A percentile compares a stretch with the other conserved stretches of the same genome.
Conservation (phyloP, 164 flowering plant species). For the Liquidambar formosana region DNA sequence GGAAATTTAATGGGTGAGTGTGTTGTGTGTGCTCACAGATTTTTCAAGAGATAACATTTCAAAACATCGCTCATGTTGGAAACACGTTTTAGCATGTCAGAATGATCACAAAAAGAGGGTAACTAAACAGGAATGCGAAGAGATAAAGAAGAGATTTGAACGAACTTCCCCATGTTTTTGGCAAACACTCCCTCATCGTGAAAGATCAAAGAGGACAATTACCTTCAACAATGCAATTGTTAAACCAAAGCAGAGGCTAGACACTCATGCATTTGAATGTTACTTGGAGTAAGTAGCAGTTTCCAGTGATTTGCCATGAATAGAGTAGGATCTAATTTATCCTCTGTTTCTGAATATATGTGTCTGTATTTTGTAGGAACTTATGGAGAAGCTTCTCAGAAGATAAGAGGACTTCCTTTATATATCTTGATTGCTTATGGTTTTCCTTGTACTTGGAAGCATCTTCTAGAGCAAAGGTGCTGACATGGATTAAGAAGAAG, state of each 20-base stretch:
- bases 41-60: constrained; percentile 1
- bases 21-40: constrained; percentile 6
- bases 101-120: constrained; percentile 14
- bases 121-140: constrained; percentile 7
- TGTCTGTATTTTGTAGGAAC: constrained; percentile 24
- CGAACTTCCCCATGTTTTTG: constrained; percentile 18
- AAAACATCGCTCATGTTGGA: constrained; percentile 32
- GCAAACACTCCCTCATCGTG: constrained; percentile 14
- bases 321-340: not conserved
- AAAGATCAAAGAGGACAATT: constrained; percentile 21
- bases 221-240: constrained; percentile 3
- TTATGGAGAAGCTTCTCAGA: constrained; percentile 40
- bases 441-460: constrained; percentile 36
- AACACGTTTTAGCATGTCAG: constrained; percentile 11
- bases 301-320: not conserved
- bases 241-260: constrained; percentile 25
- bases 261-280: constrained; percentile 27
- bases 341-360: not conserved
- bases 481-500: constrained; percentile 46
- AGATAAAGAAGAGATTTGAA: constrained; percentile 9
- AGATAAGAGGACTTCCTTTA: constrained; percentile 31
- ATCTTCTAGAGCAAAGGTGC: constrained; percentile 27
- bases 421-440: constrained; percentile 46
- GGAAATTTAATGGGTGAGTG: not conserved
- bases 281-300: constrained; percentile 35